Conservation (phyloP, 495 filamentous ascomycete genomes). For the Hypomontagnella monticulosa region DNA sequence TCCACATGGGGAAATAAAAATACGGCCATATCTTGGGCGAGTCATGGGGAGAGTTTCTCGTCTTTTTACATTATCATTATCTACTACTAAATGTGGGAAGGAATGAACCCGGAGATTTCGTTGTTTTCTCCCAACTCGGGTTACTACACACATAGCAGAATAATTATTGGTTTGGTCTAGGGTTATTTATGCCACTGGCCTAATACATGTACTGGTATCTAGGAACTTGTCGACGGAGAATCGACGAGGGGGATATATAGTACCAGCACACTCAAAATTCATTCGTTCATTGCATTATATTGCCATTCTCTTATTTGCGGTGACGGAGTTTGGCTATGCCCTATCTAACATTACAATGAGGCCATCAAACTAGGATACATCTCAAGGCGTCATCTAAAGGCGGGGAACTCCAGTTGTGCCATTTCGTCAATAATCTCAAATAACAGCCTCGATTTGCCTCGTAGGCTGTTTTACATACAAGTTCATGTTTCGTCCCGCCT, state of each 20-base stretch:
- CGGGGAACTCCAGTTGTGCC: background rate
- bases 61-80: too few species aligned
- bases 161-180: too few species aligned
- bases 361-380: background rate
- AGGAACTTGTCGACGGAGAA: too few species aligned
- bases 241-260: too few species aligned
- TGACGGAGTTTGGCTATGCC: background rate
- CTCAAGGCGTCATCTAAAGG: too few species aligned
- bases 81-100: too few species aligned
- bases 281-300: conserved; percentile 1
- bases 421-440: background rate
- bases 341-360: conserved; percentile 12
- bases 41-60: too few species aligned
- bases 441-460: conserved; percentile 2
- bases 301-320: conserved; percentile 5
- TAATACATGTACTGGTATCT: too few species aligned
- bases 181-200: too few species aligned
- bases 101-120: too few species aligned
- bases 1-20: background rate
- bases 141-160: too few species aligned
- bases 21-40: background rate
- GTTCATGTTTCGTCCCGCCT: conserved; percentile 4
- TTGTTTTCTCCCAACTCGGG: too few species aligned
- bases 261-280: background rate
- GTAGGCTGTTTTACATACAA: conserved; percentile 4